Percentiles rank a stretch among this genome's conserved stretches.
These are phyloP conservation scores for Dothiorella sarmentorum DNA, from an alignment of 2,329 filamentous ascomycete genomes.

Conservation along the genomic window DNA sequence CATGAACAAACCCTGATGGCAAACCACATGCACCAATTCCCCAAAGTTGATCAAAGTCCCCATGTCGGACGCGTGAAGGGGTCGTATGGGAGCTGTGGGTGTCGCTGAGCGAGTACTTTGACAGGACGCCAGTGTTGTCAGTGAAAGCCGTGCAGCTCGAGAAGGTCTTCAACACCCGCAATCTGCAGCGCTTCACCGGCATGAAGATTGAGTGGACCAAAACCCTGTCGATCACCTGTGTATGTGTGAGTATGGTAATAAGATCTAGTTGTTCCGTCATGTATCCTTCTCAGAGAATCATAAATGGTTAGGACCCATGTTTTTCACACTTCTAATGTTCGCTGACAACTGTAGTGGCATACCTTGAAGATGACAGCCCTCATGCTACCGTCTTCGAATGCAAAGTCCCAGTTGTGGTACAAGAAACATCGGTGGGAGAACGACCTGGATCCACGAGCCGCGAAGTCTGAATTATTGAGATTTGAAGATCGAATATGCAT, in stretches of 20 bases:
- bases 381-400: constrained; percentile 35
- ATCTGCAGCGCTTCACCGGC: constrained; percentile 34
- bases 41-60: constrained; percentile 15
- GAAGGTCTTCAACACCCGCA: constrained; percentile 23
- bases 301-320: constrained; percentile 14
- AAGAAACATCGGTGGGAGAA: constrained; percentile 9
- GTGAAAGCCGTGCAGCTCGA: constrained; percentile 4
- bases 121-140: background rate
- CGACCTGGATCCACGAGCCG: constrained; percentile 28
- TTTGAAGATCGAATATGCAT: constrained; percentile 36
- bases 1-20: constrained; percentile 13
- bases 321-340: background rate
- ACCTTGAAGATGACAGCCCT: constrained; percentile 37
- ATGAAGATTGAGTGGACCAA: constrained; percentile 38
- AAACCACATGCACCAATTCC: background rate
- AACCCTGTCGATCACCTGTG: constrained; percentile 44
- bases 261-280: constrained; percentile 41
- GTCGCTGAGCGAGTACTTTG: background rate
- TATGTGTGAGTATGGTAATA: constrained; percentile 38
- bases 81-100: background rate
- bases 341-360: constrained; percentile 23
- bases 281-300: constrained; percentile 37
- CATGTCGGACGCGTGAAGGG: background rate
- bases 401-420: constrained; percentile 26
- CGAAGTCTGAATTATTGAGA: constrained; percentile 31